A percentile compares a stretch with the other conserved stretches of the same genome.
Conservation (phyloP, 2,329 filamentous ascomycete species). For the Penicillium sp. region DNA sequence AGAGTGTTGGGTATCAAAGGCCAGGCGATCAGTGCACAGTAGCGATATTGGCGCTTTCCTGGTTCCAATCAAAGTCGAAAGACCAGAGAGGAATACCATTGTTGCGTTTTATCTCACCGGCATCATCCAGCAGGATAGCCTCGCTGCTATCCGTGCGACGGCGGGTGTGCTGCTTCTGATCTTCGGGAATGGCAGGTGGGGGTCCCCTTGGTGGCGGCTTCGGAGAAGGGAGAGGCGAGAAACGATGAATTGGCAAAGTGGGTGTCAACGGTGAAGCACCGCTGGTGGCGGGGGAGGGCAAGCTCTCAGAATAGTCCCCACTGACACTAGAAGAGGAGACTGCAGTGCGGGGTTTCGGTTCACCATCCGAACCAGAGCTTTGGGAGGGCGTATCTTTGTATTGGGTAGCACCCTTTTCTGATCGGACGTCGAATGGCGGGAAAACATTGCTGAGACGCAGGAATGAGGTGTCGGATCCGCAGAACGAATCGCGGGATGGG, state of each 20-base stretch:
- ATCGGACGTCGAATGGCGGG: slow-evolving; percentile 21
- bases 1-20: slow-evolving; percentile 4
- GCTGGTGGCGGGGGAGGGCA: slow-evolving; percentile 37
- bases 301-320: slow-evolving; percentile 36
- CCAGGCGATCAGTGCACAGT: slow-evolving; percentile 31
- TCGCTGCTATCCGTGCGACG: slow-evolving; percentile 45
- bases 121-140: slow-evolving; percentile 44
- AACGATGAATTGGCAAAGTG: slow-evolving; percentile 38
- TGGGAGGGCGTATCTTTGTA: slow-evolving; percentile 28
- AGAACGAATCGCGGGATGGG: slow-evolving; percentile 33
- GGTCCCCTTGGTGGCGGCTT: slow-evolving; percentile 31
- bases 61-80: slow-evolving; percentile 35
- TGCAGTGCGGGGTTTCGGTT: slow-evolving; percentile 33
- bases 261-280: slow-evolving; percentile 40
- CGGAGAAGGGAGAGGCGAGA: slow-evolving; percentile 34
- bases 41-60: slow-evolving; percentile 40
- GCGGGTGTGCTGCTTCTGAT: slow-evolving; percentile 36
- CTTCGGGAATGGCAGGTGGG: slow-evolving; percentile 32
- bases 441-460: slow-evolving; percentile 37
- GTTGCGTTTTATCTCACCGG: slow-evolving; percentile 54
- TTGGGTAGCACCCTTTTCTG: slow-evolving; percentile 27
- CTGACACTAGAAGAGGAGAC: slow-evolving; percentile 32
- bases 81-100: slow-evolving; percentile 46
- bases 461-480: slow-evolving; percentile 39
- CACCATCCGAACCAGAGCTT: slow-evolving; percentile 32